These are phyloP conservation scores for Neonectria magnoliae DNA, from an alignment of 2,329 filamentous ascomycete genomes.

Conservation along the genomic window DNA sequence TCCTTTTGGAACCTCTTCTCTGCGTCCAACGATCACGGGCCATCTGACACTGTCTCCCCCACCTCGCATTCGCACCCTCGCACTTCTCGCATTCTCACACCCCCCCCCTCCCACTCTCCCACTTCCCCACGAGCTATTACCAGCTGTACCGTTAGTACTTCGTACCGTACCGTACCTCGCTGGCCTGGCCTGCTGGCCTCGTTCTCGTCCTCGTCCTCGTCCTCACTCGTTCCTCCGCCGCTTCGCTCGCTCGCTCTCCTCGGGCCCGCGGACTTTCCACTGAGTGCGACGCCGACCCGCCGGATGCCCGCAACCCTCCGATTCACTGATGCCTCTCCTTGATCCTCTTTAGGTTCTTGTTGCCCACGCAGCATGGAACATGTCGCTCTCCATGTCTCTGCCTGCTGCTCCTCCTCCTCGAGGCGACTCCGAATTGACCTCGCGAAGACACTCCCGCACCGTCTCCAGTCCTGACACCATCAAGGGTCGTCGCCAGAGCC, in stretches of 20 bases:
- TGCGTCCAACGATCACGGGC: neutral
- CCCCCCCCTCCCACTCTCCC: neutral
- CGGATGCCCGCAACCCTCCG: conserved; percentile 31
- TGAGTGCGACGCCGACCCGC: conserved; percentile 41
- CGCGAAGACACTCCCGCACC: conserved; percentile 39
- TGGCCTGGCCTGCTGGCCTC: conserved; percentile 24
- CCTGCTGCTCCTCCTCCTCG: conserved; percentile 28
- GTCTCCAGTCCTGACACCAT: conserved; percentile 37
- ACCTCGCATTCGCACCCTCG: neutral
- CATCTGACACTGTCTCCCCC: neutral
- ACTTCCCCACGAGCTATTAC: neutral
- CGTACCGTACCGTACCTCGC: conserved; percentile 27
- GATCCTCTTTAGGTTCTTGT: conserved; percentile 35
- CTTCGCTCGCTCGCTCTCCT: conserved; percentile 21
- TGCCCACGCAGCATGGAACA: conserved; percentile 50
- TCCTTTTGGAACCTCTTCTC: neutral
- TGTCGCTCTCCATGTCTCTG: conserved; percentile 46
- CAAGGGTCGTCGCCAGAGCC: conserved; percentile 36
- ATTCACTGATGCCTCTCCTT: conserved; percentile 21
- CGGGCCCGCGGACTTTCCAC: conserved; percentile 35
- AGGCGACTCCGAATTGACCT: conserved; percentile 43
- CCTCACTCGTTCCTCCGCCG: conserved; percentile 7
- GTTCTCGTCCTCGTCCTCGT: conserved; percentile 34
- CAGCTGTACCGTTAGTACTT: neutral
- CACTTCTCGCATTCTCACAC: neutral